Conservation (phyloP, 257 asterid species). For the Leonotis leonurus region DNA sequence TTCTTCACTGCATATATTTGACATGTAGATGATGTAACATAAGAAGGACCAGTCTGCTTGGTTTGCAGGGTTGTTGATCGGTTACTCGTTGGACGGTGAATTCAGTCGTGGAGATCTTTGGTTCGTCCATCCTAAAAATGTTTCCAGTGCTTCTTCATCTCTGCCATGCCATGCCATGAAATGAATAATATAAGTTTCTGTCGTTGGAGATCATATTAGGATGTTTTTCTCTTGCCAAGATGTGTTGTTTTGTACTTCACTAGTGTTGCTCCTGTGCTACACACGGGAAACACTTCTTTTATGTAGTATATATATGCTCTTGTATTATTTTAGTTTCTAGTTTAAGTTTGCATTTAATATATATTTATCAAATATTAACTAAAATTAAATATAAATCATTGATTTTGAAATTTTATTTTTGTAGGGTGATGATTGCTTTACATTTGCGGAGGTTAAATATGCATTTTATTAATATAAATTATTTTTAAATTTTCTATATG, state of each 20-base stretch:
- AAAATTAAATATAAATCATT: no score
- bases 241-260: neutral
- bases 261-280: no score
- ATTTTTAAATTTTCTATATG: no score
- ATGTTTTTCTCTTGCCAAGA: neutral
- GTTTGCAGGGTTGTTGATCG: constrained; percentile 16
- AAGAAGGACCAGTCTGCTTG: neutral
- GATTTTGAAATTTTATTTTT: no score
- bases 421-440: no score
- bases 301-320: no score
- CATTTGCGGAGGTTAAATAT: no score
- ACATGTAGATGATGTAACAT: neutral
- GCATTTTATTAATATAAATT: no score
- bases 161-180: neutral
- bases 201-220: constrained; percentile 7
- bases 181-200: constrained; percentile 11
- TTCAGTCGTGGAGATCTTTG: neutral
- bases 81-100: neutral
- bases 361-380: no score
- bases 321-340: no score
- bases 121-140: neutral
- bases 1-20: neutral
- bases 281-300: no score
- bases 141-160: neutral
- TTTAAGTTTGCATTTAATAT: no score